Conservation (phyloP, 2,329 filamentous ascomycete species). For the Parascedosporium putredinis region DNA sequence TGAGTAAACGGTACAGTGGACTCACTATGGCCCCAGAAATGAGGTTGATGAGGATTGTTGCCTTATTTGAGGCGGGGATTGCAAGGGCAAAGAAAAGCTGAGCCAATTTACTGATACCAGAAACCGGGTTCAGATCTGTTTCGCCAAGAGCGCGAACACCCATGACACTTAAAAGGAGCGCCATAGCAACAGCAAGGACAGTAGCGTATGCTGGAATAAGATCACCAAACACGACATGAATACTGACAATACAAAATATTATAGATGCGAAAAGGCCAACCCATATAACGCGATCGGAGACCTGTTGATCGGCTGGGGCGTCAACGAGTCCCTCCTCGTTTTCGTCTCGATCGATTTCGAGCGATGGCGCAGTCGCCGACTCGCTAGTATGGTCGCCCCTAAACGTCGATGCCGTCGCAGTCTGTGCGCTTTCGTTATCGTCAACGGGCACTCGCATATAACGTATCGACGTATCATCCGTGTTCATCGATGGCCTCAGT, state of each 20-base stretch:
- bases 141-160: slow-evolving; percentile 60
- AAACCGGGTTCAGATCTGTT: slow-evolving; percentile 93
- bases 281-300: slow-evolving; percentile 59
- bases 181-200: slow-evolving; percentile 70
- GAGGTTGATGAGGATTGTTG: slow-evolving; percentile 88
- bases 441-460: background rate
- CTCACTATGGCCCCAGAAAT: slow-evolving; percentile 73
- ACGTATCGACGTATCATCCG: background rate
- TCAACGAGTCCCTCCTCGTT: slow-evolving; percentile 41
- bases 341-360: slow-evolving; percentile 14
- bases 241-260: slow-evolving; percentile 67
- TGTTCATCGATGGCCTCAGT: background rate
- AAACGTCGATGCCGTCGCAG: background rate
- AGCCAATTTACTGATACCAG: slow-evolving; percentile 90
- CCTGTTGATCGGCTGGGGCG: slow-evolving; percentile 72
- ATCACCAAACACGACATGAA: slow-evolving; percentile 72
- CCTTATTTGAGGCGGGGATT: slow-evolving; percentile 68
- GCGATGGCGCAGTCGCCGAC: background rate
- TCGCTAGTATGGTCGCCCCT: background rate
- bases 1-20: no score
- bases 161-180: slow-evolving; percentile 68
- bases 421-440: background rate
- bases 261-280: slow-evolving; percentile 71
- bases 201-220: slow-evolving; percentile 72
- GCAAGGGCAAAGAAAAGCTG: slow-evolving; percentile 91